Base-by-base conservation (phyloP, 352 stramenopile species). In the Elongisporangium senticosum region DNA sequence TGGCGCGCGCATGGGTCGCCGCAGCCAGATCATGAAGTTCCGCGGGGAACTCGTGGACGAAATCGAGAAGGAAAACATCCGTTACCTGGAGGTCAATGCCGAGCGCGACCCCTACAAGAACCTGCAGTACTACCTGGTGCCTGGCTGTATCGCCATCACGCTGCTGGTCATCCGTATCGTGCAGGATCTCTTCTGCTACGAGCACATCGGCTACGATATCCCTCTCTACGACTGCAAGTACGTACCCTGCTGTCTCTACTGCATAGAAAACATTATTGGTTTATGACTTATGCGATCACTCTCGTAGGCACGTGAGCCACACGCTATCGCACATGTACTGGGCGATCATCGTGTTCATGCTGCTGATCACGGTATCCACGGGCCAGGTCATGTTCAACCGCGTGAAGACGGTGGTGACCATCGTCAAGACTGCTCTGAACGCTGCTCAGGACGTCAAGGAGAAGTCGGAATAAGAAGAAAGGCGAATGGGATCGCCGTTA, bases 101-200 rank as follows among this genome's bases (percentile, higher is more conserved):
- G 86, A 95, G 62, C 89, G 96, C 14, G 98, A 99, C 74, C 96
- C 96, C 56, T 96, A 98, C 72, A 90, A 90, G 62, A 94, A 97
- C 65, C 76, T 90, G 62, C 95, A 90, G 78, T 98, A 87, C 68
- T 99, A 98, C 65, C 63, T 98, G 21, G 76, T 99, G 50, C 95
- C 96, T 2, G 74, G 97, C 22, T 71, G 82, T 8, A 71, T 99
- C 24, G 97, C 94, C 11, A 61, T 96, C 37, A 67, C 79, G 37
- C 82, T 98, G 53, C 88, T 96, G 26, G 69, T 98, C 33, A 83
- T 98, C 55, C 85, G 95, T 52, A 94, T 94, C 59, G 76, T 74
- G 19, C 81, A 92, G 65, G 84, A 94, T 56, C 64, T 94, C 39
- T 65, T 94, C 20, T 94, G 85, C 67, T 94, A 92, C 65, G 85